phyloP scores from a whole-genome alignment of 1,284 basidiomycete species.

The Microbotryum intermedium region DNA sequence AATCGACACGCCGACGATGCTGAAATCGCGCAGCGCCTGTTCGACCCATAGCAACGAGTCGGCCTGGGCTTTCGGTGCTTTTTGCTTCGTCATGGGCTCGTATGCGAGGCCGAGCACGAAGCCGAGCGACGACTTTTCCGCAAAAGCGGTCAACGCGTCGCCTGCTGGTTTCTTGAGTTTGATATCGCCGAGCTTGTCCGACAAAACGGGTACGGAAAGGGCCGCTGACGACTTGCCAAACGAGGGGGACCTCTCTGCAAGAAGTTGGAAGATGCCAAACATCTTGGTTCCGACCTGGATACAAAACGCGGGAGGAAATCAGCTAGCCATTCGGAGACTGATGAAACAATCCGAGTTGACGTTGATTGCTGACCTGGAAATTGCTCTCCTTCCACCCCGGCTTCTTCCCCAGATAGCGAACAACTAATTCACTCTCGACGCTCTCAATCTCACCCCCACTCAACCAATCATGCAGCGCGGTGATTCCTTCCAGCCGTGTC shows the following conservation, averaged over 20 bases:
- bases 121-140: constrained; percentile 87
- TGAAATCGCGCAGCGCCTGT: constrained; percentile 81
- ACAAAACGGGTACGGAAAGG: constrained; percentile 71
- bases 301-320: not conserved
- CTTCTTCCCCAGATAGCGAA: constrained; percentile 81
- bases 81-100: constrained; percentile 82
- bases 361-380: constrained; percentile 62
- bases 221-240: constrained; percentile 83
- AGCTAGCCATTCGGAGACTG: not conserved
- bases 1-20: constrained; percentile 75
- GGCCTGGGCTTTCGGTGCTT: constrained; percentile 93
- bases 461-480: constrained; percentile 78
- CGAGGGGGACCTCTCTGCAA: constrained; percentile 69
- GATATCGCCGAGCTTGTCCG: constrained; percentile 91
- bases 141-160: constrained; percentile 69
- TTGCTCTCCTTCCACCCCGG: constrained; percentile 96
- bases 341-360: not conserved
- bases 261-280: constrained; percentile 61
- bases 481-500: constrained; percentile 71
- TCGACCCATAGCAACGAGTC: constrained; percentile 89
- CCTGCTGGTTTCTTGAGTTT: constrained; percentile 97
- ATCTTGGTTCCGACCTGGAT: constrained; percentile 78
- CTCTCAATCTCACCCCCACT: constrained; percentile 54
- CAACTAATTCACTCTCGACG: constrained; percentile 79
- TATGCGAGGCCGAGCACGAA: constrained; percentile 85